Conservation (phyloP, 257 asterid genomes). For the Anisodus tanguticus region DNA sequence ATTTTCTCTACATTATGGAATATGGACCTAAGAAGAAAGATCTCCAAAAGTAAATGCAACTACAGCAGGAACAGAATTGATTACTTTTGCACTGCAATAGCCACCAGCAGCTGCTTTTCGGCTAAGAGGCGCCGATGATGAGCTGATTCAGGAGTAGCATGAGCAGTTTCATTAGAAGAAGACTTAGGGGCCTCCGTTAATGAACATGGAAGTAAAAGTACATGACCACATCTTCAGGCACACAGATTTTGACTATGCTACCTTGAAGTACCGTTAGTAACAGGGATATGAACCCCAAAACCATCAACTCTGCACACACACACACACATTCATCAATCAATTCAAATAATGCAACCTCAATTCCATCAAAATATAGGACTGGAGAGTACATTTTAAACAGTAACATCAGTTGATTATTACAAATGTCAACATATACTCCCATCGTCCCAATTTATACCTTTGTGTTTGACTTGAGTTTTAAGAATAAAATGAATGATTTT, state of each 20-base stretch:
- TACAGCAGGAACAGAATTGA: slow-evolving; percentile 5
- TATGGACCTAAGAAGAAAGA: slow-evolving; percentile 25
- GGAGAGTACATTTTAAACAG: not conserved
- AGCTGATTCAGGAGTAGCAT: slow-evolving; percentile 33
- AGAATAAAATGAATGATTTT: too few relatives aligned
- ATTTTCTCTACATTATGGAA: not conserved
- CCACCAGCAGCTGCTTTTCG: slow-evolving; percentile 43
- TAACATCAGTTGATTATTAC: not conserved
- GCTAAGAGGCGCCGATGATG: slow-evolving; percentile 59
- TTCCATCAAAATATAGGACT: not conserved
- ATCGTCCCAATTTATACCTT: too few relatives aligned
- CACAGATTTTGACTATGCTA: slow-evolving; percentile 62
- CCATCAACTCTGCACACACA: slow-evolving; percentile 67
- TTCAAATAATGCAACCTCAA: not conserved
- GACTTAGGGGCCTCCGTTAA: slow-evolving; percentile 35
- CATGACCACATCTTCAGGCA: slow-evolving; percentile 40
- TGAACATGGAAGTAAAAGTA: slow-evolving; percentile 63
- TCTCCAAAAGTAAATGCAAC: not conserved
- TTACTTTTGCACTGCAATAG: slow-evolving; percentile 65
- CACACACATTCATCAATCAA: slow-evolving; percentile 34
- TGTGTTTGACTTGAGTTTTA: too few relatives aligned
- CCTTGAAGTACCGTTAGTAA: slow-evolving; percentile 73
- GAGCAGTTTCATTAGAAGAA: slow-evolving; percentile 36
- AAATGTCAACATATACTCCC: not conserved
- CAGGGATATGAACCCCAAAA: slow-evolving; percentile 80